A percentile compares a stretch with the other conserved stretches of the same genome.
Conservation (phyloP, 1,284 basidiomycete species). For the Pterulicium gracile region DNA sequence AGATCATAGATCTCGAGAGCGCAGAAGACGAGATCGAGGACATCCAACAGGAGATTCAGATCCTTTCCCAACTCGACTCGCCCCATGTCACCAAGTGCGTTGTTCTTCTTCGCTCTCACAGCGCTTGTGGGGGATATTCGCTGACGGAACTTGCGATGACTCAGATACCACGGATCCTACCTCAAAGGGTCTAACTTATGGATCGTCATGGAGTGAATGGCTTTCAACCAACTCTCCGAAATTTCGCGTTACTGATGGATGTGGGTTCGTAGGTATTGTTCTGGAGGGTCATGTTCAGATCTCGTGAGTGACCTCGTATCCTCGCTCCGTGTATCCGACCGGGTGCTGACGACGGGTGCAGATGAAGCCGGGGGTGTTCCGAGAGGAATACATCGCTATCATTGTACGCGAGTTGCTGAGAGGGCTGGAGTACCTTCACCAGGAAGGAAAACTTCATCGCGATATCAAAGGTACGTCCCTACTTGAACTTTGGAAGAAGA, state of each 20-base stretch:
- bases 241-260: conserved; percentile 9
- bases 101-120: conserved; percentile 13
- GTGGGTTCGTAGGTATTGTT: conserved; percentile 53
- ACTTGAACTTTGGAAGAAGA: background rate
- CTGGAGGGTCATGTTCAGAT: conserved; percentile 79
- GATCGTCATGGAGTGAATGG: conserved; percentile 95
- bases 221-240: conserved; percentile 8
- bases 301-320: conserved; percentile 35
- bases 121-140: conserved; percentile 17
- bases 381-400: conserved; percentile 98
- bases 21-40: conserved; percentile 99
- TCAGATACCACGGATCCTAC: conserved; percentile 88
- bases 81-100: conserved; percentile 89
- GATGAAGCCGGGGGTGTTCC: conserved; percentile 97
- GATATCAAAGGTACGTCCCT: conserved; percentile 84
- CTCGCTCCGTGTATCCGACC: conserved; percentile 5
- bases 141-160: conserved; percentile 12
- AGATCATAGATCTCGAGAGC: conserved; percentile 98
- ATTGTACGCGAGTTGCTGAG: conserved; percentile 86
- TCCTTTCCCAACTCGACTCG: conserved; percentile 95
- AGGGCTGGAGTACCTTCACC: conserved; percentile 92
- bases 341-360: conserved; percentile 24
- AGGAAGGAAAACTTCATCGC: conserved; percentile 92
- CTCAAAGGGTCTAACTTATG: conserved; percentile 93
- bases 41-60: conserved; percentile 98